Percentiles rank a stretch among this genome's conserved stretches.
Evolutionary conservation across 768 basidiomycete species (phyloP).

Genomic region (Fistulinella prunicolor): DNA sequence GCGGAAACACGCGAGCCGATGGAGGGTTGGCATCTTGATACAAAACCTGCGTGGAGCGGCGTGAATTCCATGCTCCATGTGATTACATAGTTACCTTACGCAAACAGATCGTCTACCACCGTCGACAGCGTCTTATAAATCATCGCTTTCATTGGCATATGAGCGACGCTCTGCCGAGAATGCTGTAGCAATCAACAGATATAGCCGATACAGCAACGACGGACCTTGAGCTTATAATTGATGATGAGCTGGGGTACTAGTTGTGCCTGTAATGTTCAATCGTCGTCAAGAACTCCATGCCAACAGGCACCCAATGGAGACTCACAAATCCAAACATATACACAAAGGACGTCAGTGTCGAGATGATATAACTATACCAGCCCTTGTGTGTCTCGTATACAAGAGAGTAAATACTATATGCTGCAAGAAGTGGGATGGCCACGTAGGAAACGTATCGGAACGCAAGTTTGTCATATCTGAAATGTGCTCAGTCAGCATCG

Average conservation of each 20-base stretch:
- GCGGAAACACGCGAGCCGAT: conserved; percentile 86
- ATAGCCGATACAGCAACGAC: conserved; percentile 17
- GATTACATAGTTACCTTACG: conserved; percentile 47
- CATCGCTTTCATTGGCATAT: conserved; percentile 99
- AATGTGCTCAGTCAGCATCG: conserved; percentile 3
- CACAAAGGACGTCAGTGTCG: conserved; percentile 88
- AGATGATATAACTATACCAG: conserved; percentile 96
- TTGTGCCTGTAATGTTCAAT: conserved; percentile 57
- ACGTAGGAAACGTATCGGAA: conserved; percentile 94
- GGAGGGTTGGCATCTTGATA: conserved; percentile 95
- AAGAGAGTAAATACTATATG: conserved; percentile 77
- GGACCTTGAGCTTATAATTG: conserved; percentile 93
- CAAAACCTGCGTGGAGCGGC: conserved; percentile 60
- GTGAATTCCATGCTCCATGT: conserved; percentile 17
- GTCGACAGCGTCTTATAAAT: conserved; percentile 91
- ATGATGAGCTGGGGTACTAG: conserved; percentile 87
- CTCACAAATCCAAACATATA: conserved; percentile 98
- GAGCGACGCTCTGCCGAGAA: conserved; percentile 75
- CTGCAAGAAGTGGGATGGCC: conserved; percentile 75
- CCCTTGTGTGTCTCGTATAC: conserved; percentile 82
- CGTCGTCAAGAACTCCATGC: conserved; percentile 11
- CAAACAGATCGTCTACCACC: conserved; percentile 90
- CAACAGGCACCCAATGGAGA: conserved; percentile 18
- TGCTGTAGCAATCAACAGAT: neutral
- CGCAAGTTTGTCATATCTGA: conserved; percentile 85